phyloP scores from a whole-genome alignment of 2,329 filamentous ascomycete genomes.

The Aotearoamyces nothofagi region DNA sequence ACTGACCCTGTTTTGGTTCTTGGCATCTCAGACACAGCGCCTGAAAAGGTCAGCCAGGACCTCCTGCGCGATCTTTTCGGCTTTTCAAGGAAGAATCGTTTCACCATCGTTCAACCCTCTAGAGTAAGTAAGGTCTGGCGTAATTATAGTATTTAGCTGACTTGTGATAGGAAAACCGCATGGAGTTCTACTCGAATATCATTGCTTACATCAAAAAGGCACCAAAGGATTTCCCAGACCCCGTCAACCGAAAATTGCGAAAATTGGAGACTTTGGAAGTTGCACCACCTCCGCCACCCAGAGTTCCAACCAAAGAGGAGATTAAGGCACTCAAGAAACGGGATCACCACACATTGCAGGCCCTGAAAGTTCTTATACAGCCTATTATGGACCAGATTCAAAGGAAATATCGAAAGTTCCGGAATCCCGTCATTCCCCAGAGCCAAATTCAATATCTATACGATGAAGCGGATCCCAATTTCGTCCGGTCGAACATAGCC shows the following conservation, averaged over 20 bases:
- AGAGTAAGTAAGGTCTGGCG: slow-evolving; percentile 38
- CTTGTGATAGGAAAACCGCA: slow-evolving; percentile 37
- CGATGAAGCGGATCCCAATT: slow-evolving; percentile 65
- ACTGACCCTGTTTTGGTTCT: slow-evolving; percentile 82
- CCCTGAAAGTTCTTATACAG: slow-evolving; percentile 77
- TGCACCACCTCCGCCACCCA: slow-evolving; percentile 56
- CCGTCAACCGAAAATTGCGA: slow-evolving; percentile 72
- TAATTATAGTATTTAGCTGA: slow-evolving; percentile 14
- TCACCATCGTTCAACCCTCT: slow-evolving; percentile 51
- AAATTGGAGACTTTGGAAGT: slow-evolving; percentile 63
- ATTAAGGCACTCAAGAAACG: slow-evolving; percentile 65
- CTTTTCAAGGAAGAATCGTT: slow-evolving; percentile 67
- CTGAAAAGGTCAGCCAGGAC: slow-evolving; percentile 41
- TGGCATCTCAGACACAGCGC: slow-evolving; percentile 62
- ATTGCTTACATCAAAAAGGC: slow-evolving; percentile 63
- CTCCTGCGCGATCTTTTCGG: slow-evolving; percentile 72
- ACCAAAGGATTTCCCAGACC: slow-evolving; percentile 77
- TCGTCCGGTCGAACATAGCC: slow-evolving; percentile 33
- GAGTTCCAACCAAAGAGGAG: slow-evolving; percentile 59
- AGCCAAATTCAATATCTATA: slow-evolving; percentile 66
- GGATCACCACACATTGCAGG: slow-evolving; percentile 72
- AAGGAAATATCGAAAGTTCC: slow-evolving; percentile 75
- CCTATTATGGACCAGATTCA: slow-evolving; percentile 97
- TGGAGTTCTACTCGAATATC: slow-evolving; percentile 65
- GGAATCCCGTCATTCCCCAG: slow-evolving; percentile 63